Base-by-base conservation (phyloP, 78 protist species). In the Bodo saltans region DNA sequence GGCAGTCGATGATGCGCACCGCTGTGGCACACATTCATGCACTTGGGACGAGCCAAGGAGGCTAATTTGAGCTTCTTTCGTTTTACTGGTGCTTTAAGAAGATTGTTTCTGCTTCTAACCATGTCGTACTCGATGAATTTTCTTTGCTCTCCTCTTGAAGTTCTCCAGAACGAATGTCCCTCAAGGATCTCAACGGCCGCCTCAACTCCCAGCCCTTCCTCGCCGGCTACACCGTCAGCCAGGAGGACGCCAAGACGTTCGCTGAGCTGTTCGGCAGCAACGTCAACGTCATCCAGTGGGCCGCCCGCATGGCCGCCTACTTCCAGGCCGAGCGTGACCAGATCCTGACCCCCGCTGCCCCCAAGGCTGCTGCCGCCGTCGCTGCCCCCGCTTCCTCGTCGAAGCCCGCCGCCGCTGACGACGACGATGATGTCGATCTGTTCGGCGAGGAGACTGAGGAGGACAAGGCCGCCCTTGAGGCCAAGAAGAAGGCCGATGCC, bases 401-500 rank as follows among this genome's bases (percentile, higher is more conserved):
- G n/a, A n/a, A n/a, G n/a, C n/a, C n/a, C n/a, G n/a, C n/a, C n/a
- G n/a, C n/a, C n/a, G n/a, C n/a, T n/a, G n/a, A n/a, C n/a, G n/a
- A n/a, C n/a, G n/a, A n/a, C n/a, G n/a, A n/a, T n/a, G n/a, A n/a
- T n/a, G n/a, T n/a, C n/a, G n/a, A n/a, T n/a, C n/a, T n/a, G n/a
- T n/a, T n/a, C n/a, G n/a, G n/a, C 83, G 52, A 53, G 28, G 90
- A 76, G 39, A 88, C 83, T 47, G 92, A 87, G 41, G 92, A 90
- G 76, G 95, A 90, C 60, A 89, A 52, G 72, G 92, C 79, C 79
- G 76, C 81, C 78, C 68, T 87, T 87, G 85, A 81, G 69, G 91
- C 47, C 53, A 42, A 80, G 42, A 67, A 87, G 40, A 29, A 30
- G 37, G 88, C 87, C 34, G 92, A 78, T 38, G 80, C 34, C 42